Conservation (phyloP, 139 green algal genomes). For the Trebouxia sp. region DNA sequence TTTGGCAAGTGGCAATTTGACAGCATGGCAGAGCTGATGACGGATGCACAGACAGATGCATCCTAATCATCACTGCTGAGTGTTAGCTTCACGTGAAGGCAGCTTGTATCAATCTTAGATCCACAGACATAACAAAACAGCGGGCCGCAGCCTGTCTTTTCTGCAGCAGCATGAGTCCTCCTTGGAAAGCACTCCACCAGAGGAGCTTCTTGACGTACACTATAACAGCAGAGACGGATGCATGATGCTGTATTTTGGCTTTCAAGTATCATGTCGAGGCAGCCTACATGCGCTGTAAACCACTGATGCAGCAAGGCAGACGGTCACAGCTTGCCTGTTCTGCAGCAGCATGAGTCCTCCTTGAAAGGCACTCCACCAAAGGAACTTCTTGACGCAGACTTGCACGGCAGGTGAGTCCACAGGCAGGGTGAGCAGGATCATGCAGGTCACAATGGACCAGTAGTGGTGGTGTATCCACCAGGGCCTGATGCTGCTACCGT, state of each 20-base stretch:
- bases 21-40: no score
- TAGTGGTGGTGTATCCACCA: constrained; percentile 97
- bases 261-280: no score
- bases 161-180: constrained; percentile 65
- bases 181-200: constrained; percentile 51
- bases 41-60: no score
- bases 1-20: no score
- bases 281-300: no score
- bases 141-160: constrained; percentile 43
- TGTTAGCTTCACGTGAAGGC: no score
- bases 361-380: constrained; percentile 54
- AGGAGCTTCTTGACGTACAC: constrained; percentile 50
- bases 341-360: constrained; percentile 65
- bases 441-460: constrained; percentile 70
- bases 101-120: no score
- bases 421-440: constrained; percentile 86
- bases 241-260: no score
- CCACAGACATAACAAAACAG: no score
- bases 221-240: constrained; percentile 47
- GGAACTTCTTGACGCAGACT: constrained; percentile 46
- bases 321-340: constrained; percentile 44
- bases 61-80: no score
- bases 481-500: constrained; percentile 87
- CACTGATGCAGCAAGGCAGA: background rate
- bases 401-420: constrained; percentile 74